phyloP scores from a whole-genome alignment of 345 rosid species.

The Citrus medica region DNA sequence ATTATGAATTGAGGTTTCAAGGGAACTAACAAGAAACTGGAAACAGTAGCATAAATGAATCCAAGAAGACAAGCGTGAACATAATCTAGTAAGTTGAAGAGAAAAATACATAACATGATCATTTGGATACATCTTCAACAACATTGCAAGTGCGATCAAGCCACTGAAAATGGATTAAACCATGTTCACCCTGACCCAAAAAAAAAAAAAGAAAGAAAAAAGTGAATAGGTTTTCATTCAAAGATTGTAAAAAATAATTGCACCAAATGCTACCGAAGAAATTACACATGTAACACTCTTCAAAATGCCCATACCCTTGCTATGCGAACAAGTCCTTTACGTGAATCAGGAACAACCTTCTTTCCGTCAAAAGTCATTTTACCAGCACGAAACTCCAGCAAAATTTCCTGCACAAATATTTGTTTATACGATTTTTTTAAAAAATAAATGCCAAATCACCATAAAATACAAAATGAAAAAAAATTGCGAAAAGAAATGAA shows the following conservation, averaged over 20 bases:
- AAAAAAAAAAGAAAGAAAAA: neutral
- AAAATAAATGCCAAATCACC: neutral
- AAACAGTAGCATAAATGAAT: neutral
- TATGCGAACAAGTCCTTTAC: conserved; percentile 88
- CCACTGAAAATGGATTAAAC: conserved; percentile 92
- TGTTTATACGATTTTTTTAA: neutral
- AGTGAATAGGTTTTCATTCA: neutral
- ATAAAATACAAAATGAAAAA: neutral
- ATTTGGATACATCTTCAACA: conserved; percentile 86
- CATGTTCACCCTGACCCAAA: conserved; percentile 70
- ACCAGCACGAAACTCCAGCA: conserved; percentile 98
- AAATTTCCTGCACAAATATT: conserved; percentile 45
- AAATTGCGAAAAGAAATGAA: neutral
- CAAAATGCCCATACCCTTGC: conserved; percentile 45
- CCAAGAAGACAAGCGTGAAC: neutral
- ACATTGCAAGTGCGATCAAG: conserved; percentile 65
- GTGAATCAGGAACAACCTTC: conserved; percentile 78
- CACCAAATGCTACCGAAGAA: neutral
- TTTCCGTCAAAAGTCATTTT: conserved; percentile 82
- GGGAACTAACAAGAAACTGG: neutral
- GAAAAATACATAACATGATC: neutral
- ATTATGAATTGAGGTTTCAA: neutral
- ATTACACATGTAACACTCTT: neutral
- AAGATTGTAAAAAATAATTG: neutral
- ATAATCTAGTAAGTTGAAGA: neutral